phyloP scores from a whole-genome alignment of 1,284 basidiomycete species.

The Mycena citricolor region DNA sequence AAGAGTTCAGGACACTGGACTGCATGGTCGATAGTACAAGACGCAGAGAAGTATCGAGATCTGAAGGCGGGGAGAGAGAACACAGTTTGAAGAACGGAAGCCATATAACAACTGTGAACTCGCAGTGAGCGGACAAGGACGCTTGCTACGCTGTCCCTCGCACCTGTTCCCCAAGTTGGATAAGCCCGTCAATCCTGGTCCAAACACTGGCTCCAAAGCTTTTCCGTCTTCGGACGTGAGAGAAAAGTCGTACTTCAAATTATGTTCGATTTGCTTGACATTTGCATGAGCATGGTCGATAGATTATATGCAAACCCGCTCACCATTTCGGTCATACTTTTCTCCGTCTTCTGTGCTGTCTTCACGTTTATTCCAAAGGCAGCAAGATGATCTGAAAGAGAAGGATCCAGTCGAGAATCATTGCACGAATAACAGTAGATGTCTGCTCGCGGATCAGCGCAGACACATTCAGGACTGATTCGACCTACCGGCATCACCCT shows the following conservation, averaged over 20 bases:
- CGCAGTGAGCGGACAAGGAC: neutral
- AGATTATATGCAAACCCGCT: slow-evolving; percentile 27
- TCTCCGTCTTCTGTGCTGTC: slow-evolving; percentile 89
- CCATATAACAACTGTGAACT: slow-evolving; percentile 88
- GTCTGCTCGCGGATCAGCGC: slow-evolving; percentile 56
- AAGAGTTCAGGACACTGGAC: slow-evolving; percentile 64
- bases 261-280: slow-evolving; percentile 91
- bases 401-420: slow-evolving; percentile 83
- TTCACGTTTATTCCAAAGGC: slow-evolving; percentile 89
- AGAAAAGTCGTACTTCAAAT: slow-evolving; percentile 93
- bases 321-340: slow-evolving; percentile 95
- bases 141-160: slow-evolving; percentile 12
- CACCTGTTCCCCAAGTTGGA: slow-evolving; percentile 93
- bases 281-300: neutral
- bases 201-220: slow-evolving; percentile 86
- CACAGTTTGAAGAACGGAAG: slow-evolving; percentile 86
- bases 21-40: slow-evolving; percentile 52
- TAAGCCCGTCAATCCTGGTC: slow-evolving; percentile 86
- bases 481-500: slow-evolving; percentile 85
- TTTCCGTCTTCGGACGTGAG: slow-evolving; percentile 90
- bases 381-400: slow-evolving; percentile 73
- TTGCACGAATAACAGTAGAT: slow-evolving; percentile 95
- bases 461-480: no score
- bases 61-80: slow-evolving; percentile 85
- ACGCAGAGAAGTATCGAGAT: slow-evolving; percentile 64